Conservation (phyloP, 495 filamentous ascomycete genomes). For the Aspergillus carlsbadensis region DNA sequence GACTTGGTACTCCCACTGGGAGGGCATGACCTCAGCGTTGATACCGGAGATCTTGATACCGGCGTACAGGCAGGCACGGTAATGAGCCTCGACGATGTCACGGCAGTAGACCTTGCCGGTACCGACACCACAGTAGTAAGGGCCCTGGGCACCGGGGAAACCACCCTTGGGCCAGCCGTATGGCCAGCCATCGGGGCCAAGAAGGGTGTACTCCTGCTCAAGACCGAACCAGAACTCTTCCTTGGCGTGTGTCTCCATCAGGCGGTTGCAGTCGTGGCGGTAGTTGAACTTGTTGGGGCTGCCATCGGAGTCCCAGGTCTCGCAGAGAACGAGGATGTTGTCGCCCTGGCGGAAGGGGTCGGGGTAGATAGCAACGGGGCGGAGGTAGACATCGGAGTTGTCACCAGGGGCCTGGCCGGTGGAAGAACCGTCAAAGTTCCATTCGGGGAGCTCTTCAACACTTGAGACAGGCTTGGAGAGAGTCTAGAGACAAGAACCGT, state of each 20-base stretch:
- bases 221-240: constrained; percentile 97
- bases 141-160: constrained; percentile 95
- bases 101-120: constrained; percentile 97
- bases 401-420: constrained; percentile 92
- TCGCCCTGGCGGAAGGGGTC: constrained; percentile 83
- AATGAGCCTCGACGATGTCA: constrained; percentile 98
- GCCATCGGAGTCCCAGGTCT: constrained; percentile 96
- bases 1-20: constrained; percentile 99
- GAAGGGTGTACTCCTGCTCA: constrained; percentile 96
- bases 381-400: constrained; percentile 98
- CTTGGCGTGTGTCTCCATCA: constrained; percentile 84
- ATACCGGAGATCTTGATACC: constrained; percentile 94
- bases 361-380: constrained; percentile 84
- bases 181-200: constrained; percentile 81
- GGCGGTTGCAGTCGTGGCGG: constrained; percentile 81
- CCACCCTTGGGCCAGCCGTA: constrained; percentile 94
- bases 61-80: constrained; percentile 93
- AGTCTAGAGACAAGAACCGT: constrained; percentile 56
- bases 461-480: constrained; percentile 61
- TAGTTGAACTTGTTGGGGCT: constrained; percentile 98
- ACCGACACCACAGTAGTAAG: constrained; percentile 99
- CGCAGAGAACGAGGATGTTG: constrained; percentile 91
- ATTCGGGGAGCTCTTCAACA: constrained; percentile 87
- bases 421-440: constrained; percentile 99
- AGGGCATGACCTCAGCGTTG: constrained; percentile 98